Conservation (phyloP, 2,329 filamentous ascomycete genomes). For the Epichloe bromicola region DNA sequence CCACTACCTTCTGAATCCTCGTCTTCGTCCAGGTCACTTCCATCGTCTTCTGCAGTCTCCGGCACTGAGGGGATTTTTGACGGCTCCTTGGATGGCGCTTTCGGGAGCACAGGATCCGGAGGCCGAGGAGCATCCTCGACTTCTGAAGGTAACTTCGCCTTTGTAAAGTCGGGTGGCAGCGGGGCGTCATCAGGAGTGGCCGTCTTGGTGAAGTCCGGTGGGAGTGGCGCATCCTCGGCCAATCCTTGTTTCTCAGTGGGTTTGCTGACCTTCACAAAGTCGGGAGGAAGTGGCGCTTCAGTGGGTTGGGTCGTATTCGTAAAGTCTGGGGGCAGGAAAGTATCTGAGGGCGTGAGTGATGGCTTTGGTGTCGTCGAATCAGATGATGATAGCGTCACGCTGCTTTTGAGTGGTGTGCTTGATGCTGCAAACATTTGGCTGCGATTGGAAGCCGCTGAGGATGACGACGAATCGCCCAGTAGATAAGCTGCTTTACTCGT, state of each 20-base stretch:
- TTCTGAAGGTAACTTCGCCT: slow-evolving; percentile 10
- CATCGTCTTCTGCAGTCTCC: slow-evolving; percentile 28
- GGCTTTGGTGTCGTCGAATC: slow-evolving; percentile 13
- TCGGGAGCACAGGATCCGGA: slow-evolving; percentile 22
- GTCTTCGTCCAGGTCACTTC: slow-evolving; percentile 27
- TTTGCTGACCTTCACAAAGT: slow-evolving; percentile 18
- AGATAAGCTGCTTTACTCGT: slow-evolving; percentile 39
- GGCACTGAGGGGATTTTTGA: slow-evolving; percentile 24
- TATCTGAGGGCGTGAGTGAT: slow-evolving; percentile 4
- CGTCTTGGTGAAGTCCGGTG: slow-evolving; percentile 14
- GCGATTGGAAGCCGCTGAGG: slow-evolving; percentile 31
- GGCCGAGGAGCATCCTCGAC: slow-evolving; percentile 27
- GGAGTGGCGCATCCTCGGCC: slow-evolving; percentile 12
- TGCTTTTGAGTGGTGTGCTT: slow-evolving; percentile 15
- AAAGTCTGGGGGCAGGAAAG: slow-evolving; percentile 7
- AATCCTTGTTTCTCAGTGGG: slow-evolving; percentile 9
- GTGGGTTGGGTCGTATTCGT: slow-evolving; percentile 2
- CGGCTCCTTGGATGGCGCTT: slow-evolving; percentile 18
- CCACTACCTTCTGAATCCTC: slow-evolving; percentile 45
- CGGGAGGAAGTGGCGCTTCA: slow-evolving; percentile 19
- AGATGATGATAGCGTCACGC: slow-evolving; percentile 33
- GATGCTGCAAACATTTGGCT: slow-evolving; percentile 18
- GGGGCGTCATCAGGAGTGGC: slow-evolving; percentile 18
- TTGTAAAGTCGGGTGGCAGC: slow-evolving; percentile 20
- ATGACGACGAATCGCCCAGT: slow-evolving; percentile 38